phyloP scores from a whole-genome alignment of 2,329 filamentous ascomycete species.

The Penicillium sclerotiorum region DNA sequence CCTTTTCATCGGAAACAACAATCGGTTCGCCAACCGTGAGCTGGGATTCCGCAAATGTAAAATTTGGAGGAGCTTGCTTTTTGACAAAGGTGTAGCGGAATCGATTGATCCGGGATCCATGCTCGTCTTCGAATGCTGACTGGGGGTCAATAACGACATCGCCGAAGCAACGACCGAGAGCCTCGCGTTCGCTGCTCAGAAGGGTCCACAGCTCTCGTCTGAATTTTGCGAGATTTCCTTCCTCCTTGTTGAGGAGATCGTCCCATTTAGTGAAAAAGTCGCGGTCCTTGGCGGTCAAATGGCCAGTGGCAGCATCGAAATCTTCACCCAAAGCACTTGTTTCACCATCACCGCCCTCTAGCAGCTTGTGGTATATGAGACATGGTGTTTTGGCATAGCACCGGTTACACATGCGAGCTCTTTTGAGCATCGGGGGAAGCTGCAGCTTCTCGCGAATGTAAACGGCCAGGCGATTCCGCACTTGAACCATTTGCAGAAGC shows the following conservation, averaged over 20 bases:
- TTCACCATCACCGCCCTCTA: slow-evolving; percentile 79
- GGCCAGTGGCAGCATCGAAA: slow-evolving; percentile 78
- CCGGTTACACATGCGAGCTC: slow-evolving; percentile 75
- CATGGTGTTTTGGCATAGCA: slow-evolving; percentile 92
- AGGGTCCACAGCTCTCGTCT: slow-evolving; percentile 95
- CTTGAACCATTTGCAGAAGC: slow-evolving; percentile 93
- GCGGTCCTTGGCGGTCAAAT: slow-evolving; percentile 73
- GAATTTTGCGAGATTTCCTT: slow-evolving; percentile 84
- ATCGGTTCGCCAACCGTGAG: slow-evolving; percentile 85
- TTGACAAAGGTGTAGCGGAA: slow-evolving; percentile 86
- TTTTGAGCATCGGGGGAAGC: slow-evolving; percentile 83
- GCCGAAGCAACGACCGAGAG: slow-evolving; percentile 84
- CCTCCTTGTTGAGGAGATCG: slow-evolving; percentile 86
- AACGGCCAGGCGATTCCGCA: slow-evolving; percentile 85
- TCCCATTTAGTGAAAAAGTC: slow-evolving; percentile 97
- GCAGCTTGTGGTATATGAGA: slow-evolving; percentile 85
- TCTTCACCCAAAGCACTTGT: slow-evolving; percentile 78
- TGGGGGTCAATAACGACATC: slow-evolving; percentile 82
- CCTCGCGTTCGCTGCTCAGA: slow-evolving; percentile 84
- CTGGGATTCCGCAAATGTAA: slow-evolving; percentile 91
- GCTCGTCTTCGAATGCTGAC: slow-evolving; percentile 68
- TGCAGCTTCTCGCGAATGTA: slow-evolving; percentile 80
- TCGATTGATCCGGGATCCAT: slow-evolving; percentile 83
- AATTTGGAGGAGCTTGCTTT: slow-evolving; percentile 59
- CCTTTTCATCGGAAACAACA: slow-evolving; percentile 93